These are phyloP conservation scores for Mycosphaerella sp. DNA, from an alignment of 2,329 filamentous ascomycete species.

Conservation along the genomic window DNA sequence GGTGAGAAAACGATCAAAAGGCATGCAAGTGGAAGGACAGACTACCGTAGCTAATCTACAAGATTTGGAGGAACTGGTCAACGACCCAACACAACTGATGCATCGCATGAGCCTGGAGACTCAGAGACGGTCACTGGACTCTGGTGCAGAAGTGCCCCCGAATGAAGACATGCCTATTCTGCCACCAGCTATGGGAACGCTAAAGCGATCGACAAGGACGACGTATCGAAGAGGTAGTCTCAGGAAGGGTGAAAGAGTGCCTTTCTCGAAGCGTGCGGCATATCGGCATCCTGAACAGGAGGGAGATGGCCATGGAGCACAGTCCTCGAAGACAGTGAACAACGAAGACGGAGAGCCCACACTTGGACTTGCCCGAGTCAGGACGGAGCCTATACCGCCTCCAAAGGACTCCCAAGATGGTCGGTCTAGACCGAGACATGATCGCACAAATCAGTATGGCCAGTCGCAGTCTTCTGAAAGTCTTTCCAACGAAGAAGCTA, in stretches of 20 bases:
- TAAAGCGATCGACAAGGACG: conserved; percentile 85
- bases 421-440: conserved; percentile 56
- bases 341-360: conserved; percentile 38
- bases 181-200: conserved; percentile 62
- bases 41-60: conserved; percentile 56
- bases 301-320: conserved; percentile 46
- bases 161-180: conserved; percentile 79
- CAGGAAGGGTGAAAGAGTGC: conserved; percentile 67
- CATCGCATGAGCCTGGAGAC: conserved; percentile 59
- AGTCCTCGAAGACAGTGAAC: conserved; percentile 39
- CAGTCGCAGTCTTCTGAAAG: conserved; percentile 31
- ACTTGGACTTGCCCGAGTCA: conserved; percentile 55
- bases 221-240: conserved; percentile 86
- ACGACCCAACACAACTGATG: conserved; percentile 67
- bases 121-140: conserved; percentile 32
- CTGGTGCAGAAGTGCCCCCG: conserved; percentile 35
- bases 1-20: conserved; percentile 62
- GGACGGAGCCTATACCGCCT: conserved; percentile 60
- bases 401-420: conserved; percentile 43
- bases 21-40: conserved; percentile 44
- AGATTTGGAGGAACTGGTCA: conserved; percentile 73
- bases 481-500: conserved; percentile 10
- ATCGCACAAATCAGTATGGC: conserved; percentile 39
- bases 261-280: conserved; percentile 66
- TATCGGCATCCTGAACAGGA: conserved; percentile 59